Percentiles rank a stretch among this genome's conserved stretches.
phyloP scores from a whole-genome alignment of 805 yeast genomes.

The Yarrowia deformans region DNA sequence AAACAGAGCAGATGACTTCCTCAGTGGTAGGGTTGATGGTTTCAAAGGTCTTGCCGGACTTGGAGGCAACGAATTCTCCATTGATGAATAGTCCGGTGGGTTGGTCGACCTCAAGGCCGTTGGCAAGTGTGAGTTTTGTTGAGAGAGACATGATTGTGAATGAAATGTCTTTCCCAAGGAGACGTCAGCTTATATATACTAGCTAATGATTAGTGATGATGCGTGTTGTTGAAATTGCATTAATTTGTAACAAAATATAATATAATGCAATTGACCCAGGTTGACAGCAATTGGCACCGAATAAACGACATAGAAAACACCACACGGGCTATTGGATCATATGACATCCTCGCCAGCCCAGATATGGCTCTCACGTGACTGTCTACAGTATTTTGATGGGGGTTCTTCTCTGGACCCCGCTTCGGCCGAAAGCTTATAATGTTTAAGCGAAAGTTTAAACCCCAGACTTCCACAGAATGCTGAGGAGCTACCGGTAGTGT shows the following conservation, averaged over 20 bases:
- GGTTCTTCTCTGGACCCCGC: neutral
- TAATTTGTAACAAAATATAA: neutral
- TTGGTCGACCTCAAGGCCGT: conserved; percentile 70
- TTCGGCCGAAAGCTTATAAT: conserved; percentile 15
- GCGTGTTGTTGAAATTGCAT: neutral
- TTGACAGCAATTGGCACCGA: neutral
- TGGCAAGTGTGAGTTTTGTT: conserved; percentile 56
- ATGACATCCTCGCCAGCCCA: neutral
- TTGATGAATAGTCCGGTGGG: conserved; percentile 91
- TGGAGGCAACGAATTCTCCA: conserved; percentile 72
- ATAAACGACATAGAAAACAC: neutral
- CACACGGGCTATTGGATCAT: neutral
- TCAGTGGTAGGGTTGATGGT: conserved; percentile 57
- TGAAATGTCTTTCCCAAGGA: neutral
- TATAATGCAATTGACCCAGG: no score
- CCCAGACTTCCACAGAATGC: neutral
- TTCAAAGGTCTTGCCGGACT: conserved; percentile 64
- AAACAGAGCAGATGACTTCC: conserved; percentile 67
- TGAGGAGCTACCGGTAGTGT: no score
- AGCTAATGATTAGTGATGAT: conserved; percentile 23
- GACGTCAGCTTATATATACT: conserved; percentile 4
- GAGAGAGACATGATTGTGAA: conserved; percentile 5
- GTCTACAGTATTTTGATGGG: neutral
- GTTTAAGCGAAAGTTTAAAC: conserved; percentile 3
- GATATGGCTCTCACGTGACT: neutral